Evolutionary conservation across 2,329 filamentous ascomycete genomes (phyloP), one percentile per base, ranked within the genome.

Genomic region (Pseudogymnoascus sp.): DNA sequence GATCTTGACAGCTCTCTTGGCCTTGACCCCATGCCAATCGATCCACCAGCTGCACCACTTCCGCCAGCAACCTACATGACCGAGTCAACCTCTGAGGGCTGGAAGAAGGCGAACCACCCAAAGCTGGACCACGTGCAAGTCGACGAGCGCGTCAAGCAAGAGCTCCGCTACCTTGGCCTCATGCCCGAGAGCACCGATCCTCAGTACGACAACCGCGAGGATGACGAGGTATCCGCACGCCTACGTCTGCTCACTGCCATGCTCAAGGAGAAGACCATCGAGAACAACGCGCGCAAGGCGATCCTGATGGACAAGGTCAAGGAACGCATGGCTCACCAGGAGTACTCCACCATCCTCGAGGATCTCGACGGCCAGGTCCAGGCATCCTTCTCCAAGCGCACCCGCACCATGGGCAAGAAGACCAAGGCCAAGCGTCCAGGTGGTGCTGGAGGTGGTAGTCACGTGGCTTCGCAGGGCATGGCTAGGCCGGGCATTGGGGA

Each of bases 351-450:
- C 61, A 99, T 99, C 68, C 87, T 95, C 58, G 94, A 99, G 72
- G 94, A 99, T 73, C 86, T 99, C 20, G 94, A 99, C 78, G 86
- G 87, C 41, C 94, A 97, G 72, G 92, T 97, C 41, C 92, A 97
- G 71, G 88, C 90, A 59, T 93, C 94, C 3, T 99, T 97, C 71
- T 86, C 96, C 47, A 99, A 99, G 77, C 89, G 94, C 22, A 97
- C 93, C 28, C 86, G 94, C 54, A 96, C 91, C 0, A 88, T 97
- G 76, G 90, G 92, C 73, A 95, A 97, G 78, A 91, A 86, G 74
- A 95, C 95, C 74, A 96, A 96, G 77, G 87, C 92, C 62, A 93
- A 95, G 72, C 79, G 87, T 4, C 86, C 86, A 1, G 89, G 89
- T 47, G 90, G 88, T 60, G 86, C 88, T 1, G 87, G 87, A 22